Conservation (phyloP, 2,329 filamentous ascomycete genomes). For the Pseudogymnoascus sp. region DNA sequence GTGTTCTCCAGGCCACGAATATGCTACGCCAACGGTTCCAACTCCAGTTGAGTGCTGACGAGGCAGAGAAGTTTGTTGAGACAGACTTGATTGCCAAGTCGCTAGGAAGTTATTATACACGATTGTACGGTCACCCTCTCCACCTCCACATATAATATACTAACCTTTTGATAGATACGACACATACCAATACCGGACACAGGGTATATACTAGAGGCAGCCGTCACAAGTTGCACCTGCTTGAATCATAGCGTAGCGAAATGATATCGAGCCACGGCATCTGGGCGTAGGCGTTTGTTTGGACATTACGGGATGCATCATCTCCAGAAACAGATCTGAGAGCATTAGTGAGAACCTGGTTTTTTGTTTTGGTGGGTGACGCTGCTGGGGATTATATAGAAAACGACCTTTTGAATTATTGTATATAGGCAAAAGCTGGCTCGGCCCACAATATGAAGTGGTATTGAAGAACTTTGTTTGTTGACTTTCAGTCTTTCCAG, state of each 20-base stretch:
- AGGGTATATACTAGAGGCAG: constrained; percentile 67
- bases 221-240: background rate
- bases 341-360: constrained; percentile 1
- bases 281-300: constrained; percentile 10
- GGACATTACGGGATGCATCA: constrained; percentile 2
- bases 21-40: constrained; percentile 70
- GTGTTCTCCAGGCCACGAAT: constrained; percentile 63
- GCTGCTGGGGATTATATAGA: background rate
- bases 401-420: constrained; percentile 8
- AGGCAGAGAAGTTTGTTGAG: constrained; percentile 76
- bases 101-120: constrained; percentile 79
- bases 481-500: background rate
- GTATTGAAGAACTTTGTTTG: background rate
- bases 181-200: constrained; percentile 81
- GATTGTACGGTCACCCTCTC: constrained; percentile 54
- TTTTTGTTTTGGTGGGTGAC: background rate
- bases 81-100: constrained; percentile 74
- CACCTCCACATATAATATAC: background rate
- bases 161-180: constrained; percentile 54
- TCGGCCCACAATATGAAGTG: constrained; percentile 4
- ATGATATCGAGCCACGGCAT: background rate
- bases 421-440: constrained; percentile 8
- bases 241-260: constrained; percentile 6
- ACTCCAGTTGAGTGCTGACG: constrained; percentile 73
- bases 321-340: constrained; percentile 10